Base-by-base conservation (phyloP, 805 yeast species). In the Debaryomyces castellii region DNA sequence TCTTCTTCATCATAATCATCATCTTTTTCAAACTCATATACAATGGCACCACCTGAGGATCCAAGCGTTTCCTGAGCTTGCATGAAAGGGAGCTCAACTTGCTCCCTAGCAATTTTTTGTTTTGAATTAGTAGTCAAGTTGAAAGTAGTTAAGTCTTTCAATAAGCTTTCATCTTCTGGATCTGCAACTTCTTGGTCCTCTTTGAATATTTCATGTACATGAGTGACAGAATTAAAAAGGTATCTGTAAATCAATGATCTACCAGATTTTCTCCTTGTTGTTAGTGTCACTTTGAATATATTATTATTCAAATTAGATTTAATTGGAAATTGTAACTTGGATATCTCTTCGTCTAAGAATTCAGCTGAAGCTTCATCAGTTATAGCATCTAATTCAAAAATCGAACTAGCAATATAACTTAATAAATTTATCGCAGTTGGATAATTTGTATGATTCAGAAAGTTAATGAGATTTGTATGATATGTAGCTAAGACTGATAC, bases 1-100 rank as follows among this genome's bases (percentile, higher is more conserved):
- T 92, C 99, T 56, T 94, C 98, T 63, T 92, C 99, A 59, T 92
- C 99, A 60, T 91, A 92, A 64, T 92, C 99, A 62, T 92, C 99
- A 63, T 92, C 98, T 60, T 91, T 89, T 58, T 94, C 98, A 61
- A 83, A 94, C 60, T 94, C 94, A 60, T 92, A 92, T 3, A 92
- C 96, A 53, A 94, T 91, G 1, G 99, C 97, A 16, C 98, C 97
- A 44, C 96, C 96, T 16, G 60, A 53, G 2, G 71, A 59, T 0
- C 78, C 78, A 41, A 80, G 69, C 27, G 81, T 78, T 46, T 79
- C 74, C 58, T 92, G 98, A 0, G 98, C 98, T 52, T 86, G 87
- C 71, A 92, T 69, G 63, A 74, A 92, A n/a, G 99, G 99, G 48
- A 92, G 71, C 40, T 87, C 95, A 3, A 94, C 97, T 50, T 86